These are phyloP conservation scores for Rhizophora mangle DNA, from an alignment of 345 rosid species.

Conservation along the genomic window DNA sequence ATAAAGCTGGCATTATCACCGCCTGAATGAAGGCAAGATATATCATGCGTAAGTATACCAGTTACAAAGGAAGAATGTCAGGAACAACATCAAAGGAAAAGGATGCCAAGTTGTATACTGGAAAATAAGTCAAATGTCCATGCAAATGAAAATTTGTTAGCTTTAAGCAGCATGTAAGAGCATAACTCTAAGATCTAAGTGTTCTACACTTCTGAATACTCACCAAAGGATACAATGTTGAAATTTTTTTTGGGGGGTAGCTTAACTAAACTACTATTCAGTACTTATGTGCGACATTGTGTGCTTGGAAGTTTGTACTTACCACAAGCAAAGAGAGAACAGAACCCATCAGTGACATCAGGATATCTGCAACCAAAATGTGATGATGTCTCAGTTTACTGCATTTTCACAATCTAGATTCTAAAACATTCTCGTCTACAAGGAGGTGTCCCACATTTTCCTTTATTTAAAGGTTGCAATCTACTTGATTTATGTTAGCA, in stretches of 20 bases:
- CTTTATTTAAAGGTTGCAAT: too few species aligned
- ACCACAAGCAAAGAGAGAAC: conserved; percentile 78
- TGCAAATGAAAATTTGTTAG: background rate
- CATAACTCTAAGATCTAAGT: too few species aligned
- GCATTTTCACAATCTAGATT: background rate
- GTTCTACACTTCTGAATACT: background rate
- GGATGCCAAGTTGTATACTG: too few species aligned
- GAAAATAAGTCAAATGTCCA: too few species aligned
- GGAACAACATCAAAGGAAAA: too few species aligned
- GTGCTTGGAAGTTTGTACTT: conserved; percentile 24
- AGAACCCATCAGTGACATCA: conserved; percentile 94
- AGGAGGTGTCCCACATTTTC: too few species aligned
- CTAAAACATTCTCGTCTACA: too few species aligned
- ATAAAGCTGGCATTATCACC: conserved; percentile 67
- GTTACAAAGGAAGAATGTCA: background rate
- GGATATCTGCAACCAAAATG: conserved; percentile 50
- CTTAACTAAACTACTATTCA: background rate
- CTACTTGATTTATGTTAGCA: too few species aligned
- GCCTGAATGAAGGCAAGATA: conserved; percentile 47
- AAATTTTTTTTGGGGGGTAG: background rate
- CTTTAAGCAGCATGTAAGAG: background rate
- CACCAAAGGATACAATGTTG: background rate
- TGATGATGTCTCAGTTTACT: background rate
- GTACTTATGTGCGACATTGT: background rate
- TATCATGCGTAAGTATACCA: background rate